phyloP scores from a whole-genome alignment of 495 filamentous ascomycete genomes.

The Echria macrotheca region DNA sequence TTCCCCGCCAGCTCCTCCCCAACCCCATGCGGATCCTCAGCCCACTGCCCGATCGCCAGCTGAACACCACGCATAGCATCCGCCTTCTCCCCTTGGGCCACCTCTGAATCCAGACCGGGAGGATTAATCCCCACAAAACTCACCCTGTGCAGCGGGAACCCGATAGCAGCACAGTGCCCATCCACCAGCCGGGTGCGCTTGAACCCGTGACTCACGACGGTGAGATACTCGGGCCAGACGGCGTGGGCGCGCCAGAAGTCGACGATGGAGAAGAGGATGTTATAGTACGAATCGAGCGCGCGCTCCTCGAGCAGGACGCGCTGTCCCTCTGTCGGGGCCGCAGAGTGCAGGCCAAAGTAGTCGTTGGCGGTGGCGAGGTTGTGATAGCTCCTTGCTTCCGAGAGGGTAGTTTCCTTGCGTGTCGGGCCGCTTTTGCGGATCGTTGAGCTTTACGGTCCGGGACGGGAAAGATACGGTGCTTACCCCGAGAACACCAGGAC shows the following conservation, averaged over 20 bases:
- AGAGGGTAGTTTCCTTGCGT: constrained; percentile 46
- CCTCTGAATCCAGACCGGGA: constrained; percentile 36
- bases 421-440: constrained; percentile 51
- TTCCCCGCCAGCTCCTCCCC: constrained; percentile 43
- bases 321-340: constrained; percentile 1
- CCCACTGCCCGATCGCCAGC: constrained; percentile 42
- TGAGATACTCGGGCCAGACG: constrained; percentile 50
- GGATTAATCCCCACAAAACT: constrained; percentile 66
- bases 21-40: constrained; percentile 43
- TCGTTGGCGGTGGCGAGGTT: constrained; percentile 40
- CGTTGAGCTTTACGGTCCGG: too few species aligned
- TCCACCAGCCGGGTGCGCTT: constrained; percentile 63
- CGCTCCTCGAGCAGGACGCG: constrained; percentile 52
- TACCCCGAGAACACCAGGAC: constrained; percentile 68
- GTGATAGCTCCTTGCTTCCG: constrained; percentile 66
- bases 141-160: constrained; percentile 42
- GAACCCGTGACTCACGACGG: constrained; percentile 70
- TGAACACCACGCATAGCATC: constrained; percentile 35
- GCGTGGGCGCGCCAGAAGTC: constrained; percentile 48
- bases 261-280: constrained; percentile 65
- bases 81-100: constrained; percentile 23
- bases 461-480: too few species aligned
- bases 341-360: constrained; percentile 29
- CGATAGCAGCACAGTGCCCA: constrained; percentile 62
- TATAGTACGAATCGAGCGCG: constrained; percentile 76